Evolutionary conservation across 140 eudicot genomes (phyloP), one percentile per base, ranked within the genome.

Genomic region (Cichorium intybus): DNA sequence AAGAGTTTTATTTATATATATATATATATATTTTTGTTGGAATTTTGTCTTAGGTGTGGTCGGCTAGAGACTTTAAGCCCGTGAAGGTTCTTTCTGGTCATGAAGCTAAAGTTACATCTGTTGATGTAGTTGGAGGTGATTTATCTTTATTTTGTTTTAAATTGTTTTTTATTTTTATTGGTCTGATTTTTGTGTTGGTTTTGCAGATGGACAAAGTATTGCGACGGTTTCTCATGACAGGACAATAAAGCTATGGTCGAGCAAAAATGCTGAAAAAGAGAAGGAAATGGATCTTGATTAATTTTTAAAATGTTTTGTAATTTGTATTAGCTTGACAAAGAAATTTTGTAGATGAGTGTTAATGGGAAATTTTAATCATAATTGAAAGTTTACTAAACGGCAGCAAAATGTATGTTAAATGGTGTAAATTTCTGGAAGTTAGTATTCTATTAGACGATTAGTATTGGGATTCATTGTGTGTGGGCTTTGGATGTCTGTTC

Each of bases 21-120:
- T n/a, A n/a, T n/a, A n/a, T n/a, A n/a, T n/a, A n/a, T n/a, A n/a
- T 8, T 48, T 33, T 65, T 23, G 10, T 23, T n/a, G 55, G 12
- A 23, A 17, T 64, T 64, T 3, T 41, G n/a, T 62, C 18, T 54
- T 77, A 94, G 99, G 82, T 94, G 17, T 94, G 99, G 99, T 94
- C 99, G 17, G 76, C 95, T 1, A 81, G 81, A 64, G 99, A 94
- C 78, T 94, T 94, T 72, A 89, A 82, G 76, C 99, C 93, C 23
- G 90, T 94, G n/a, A 94, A 82, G 82, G 84, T 94, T 18, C 82
- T 94, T 51, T 84, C 97, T 24, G 99, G 94, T 43, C 99, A 89
- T 33, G 99, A 94, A 76, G 85, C 88, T 23, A 86, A 84, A 62
- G 85, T 94, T 70, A 78, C 97, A 37, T 84, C 97, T 14, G 31